Evolutionary conservation across 78 protist species (phyloP).

Genomic region (Dictyostelium brefeldianum): DNA sequence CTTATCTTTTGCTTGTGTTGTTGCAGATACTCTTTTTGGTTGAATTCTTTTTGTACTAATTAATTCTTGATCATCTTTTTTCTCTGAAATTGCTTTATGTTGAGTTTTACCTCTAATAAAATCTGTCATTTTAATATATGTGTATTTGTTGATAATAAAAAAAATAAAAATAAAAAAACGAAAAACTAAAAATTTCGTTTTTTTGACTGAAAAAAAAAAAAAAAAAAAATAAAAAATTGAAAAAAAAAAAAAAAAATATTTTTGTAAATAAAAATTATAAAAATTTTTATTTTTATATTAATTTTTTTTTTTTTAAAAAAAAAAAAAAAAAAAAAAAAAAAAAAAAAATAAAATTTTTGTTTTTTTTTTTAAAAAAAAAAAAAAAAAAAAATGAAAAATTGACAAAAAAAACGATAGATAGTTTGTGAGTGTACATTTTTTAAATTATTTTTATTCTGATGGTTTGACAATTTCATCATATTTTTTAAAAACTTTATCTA

Average conservation of each 20-base stretch:
- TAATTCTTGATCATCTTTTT: slow-evolving; percentile 21
- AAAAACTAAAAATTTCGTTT: neutral
- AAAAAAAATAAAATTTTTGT: neutral
- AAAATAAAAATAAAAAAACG: neutral
- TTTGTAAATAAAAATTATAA: too few relatives aligned
- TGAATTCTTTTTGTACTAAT: neutral
- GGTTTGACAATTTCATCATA: neutral
- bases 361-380: too few relatives aligned
- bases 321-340: neutral
- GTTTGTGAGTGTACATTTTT: neutral
- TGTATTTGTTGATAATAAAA: neutral
- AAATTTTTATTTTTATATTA: too few relatives aligned
- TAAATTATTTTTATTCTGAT: neutral
- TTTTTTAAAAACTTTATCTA: slow-evolving; percentile 6
- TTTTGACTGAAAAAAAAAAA: slow-evolving; percentile 14
- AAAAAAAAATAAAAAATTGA: neutral
- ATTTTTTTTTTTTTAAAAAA: too few relatives aligned
- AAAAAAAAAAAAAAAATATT: neutral
- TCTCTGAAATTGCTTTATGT: slow-evolving; percentile 4
- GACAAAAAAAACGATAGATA: neutral
- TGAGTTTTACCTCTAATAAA: slow-evolving; percentile 56
- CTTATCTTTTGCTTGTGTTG: neutral
- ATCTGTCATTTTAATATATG: slow-evolving; percentile 29
- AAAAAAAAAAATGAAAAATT: too few relatives aligned
- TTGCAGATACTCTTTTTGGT: slow-evolving; percentile 1